Evolutionary conservation across 1,284 basidiomycete genomes (phyloP).

Genomic region (Phlebopus sp.): DNA sequence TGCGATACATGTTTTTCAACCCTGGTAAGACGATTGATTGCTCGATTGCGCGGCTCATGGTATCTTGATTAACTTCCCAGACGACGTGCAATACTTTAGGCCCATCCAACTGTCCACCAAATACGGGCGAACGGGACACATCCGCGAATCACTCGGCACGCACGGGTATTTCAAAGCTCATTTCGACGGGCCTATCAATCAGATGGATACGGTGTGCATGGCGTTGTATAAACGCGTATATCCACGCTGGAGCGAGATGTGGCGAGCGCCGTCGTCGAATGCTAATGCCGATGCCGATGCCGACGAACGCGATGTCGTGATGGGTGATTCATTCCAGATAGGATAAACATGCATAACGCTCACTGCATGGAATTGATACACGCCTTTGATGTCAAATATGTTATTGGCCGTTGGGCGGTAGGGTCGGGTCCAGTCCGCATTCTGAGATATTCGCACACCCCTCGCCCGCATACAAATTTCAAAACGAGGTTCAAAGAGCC

Average conservation of each 20-base stretch:
- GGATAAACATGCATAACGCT: background rate
- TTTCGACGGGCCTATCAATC: slow-evolving; percentile 92
- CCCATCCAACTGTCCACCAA: slow-evolving; percentile 94
- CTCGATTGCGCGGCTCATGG: no score
- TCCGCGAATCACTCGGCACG: slow-evolving; percentile 91
- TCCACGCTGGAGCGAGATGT: slow-evolving; percentile 75
- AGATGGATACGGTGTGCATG: slow-evolving; percentile 96
- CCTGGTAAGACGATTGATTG: slow-evolving; percentile 55
- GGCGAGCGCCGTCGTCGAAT: slow-evolving; percentile 32
- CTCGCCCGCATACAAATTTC: no score
- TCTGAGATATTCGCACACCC: no score
- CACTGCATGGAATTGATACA: no score
- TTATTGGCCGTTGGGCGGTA: no score
- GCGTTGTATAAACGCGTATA: slow-evolving; percentile 88
- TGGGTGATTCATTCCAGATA: slow-evolving; percentile 16
- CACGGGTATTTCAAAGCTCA: slow-evolving; percentile 98
- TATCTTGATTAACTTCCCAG: slow-evolving; percentile 37
- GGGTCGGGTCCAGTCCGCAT: no score
- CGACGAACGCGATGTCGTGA: slow-evolving; percentile 16
- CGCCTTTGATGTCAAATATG: no score
- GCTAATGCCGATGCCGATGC: background rate
- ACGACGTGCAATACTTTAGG: slow-evolving; percentile 92
- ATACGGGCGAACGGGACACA: slow-evolving; percentile 89
- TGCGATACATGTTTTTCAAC: slow-evolving; percentile 99
- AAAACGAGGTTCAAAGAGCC: no score